phyloP scores from a whole-genome alignment of 2,329 filamentous ascomycete species.

The Sporothrix brunneoviolacea region DNA sequence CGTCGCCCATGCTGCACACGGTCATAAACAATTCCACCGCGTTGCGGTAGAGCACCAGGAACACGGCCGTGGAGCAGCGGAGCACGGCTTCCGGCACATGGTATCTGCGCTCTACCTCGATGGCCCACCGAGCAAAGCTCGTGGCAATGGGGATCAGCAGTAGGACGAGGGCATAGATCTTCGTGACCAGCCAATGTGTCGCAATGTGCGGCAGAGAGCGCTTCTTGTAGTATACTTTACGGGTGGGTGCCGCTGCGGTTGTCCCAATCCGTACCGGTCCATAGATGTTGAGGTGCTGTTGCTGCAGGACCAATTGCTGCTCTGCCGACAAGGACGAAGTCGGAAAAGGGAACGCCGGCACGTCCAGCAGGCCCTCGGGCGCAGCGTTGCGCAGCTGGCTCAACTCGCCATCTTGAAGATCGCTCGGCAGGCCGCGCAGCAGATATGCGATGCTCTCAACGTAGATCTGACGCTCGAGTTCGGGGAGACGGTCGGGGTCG shows the following conservation, averaged over 20 bases:
- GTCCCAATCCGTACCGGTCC: background rate
- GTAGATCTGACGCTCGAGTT: slow-evolving; percentile 56
- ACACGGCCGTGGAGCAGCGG: slow-evolving; percentile 8
- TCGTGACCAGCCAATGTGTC: slow-evolving; percentile 19
- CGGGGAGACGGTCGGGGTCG: slow-evolving; percentile 19
- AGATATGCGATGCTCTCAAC: slow-evolving; percentile 58
- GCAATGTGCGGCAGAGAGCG: slow-evolving; percentile 16
- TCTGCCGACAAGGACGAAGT: background rate
- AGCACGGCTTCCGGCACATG: slow-evolving; percentile 18
- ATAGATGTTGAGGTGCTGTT: slow-evolving; percentile 1
- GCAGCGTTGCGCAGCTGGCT: slow-evolving; percentile 45
- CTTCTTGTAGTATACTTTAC: background rate
- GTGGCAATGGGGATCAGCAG: slow-evolving; percentile 13
- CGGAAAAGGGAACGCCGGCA: slow-evolving; percentile 1
- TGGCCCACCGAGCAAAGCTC: slow-evolving; percentile 5
- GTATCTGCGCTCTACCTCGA: slow-evolving; percentile 18
- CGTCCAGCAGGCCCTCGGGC: slow-evolving; percentile 29
- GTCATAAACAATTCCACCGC: slow-evolving; percentile 13
- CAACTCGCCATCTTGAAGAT: slow-evolving; percentile 50
- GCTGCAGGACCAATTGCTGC: slow-evolving; percentile 14
- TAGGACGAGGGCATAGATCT: slow-evolving; percentile 13
- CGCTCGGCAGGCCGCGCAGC: slow-evolving; percentile 52
- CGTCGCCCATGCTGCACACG: slow-evolving; percentile 17
- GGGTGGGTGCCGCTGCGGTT: slow-evolving; percentile 14
- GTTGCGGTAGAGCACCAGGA: slow-evolving; percentile 10